phyloP scores from a whole-genome alignment of 1,284 basidiomycete genomes.

The Peniophora sp. region DNA sequence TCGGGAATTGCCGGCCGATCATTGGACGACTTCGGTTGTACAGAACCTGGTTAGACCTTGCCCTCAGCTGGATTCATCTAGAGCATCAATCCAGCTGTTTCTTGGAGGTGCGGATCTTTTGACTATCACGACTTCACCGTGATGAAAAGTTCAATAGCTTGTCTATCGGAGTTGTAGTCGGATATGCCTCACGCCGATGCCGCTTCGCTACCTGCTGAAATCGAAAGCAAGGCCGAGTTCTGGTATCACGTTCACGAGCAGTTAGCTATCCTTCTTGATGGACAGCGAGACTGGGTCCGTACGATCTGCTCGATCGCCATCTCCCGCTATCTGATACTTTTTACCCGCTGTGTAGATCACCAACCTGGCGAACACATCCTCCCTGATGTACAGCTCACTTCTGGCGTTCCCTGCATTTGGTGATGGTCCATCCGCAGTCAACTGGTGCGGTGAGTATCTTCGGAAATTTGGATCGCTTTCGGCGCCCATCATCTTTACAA shows the following conservation, averaged over 20 bases:
- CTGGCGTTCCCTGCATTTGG: conserved; percentile 68
- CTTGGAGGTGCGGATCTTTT: too few relatives aligned
- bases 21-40: conserved; percentile 4
- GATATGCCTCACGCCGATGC: conserved; percentile 83
- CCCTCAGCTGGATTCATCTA: neutral
- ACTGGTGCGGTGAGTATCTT: conserved; percentile 74
- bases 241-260: conserved; percentile 70
- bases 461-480: neutral
- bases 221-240: conserved; percentile 65
- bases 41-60: conserved; percentile 2
- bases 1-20: neutral
- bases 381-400: conserved; percentile 73
- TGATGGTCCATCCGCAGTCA: conserved; percentile 55
- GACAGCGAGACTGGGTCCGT: conserved; percentile 69
- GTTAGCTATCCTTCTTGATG: conserved; percentile 53
- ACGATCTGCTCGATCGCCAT: neutral
- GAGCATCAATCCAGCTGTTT: conserved; percentile 2
- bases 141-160: too few relatives aligned
- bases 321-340: conserved; percentile 4
- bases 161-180: too few relatives aligned
- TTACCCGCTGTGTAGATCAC: conserved; percentile 47
- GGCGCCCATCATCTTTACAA: neutral
- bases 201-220: conserved; percentile 58
- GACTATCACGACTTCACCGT: too few relatives aligned
- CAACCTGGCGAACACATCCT: conserved; percentile 79